These are phyloP conservation scores for Rhodocollybia butyracea DNA, from an alignment of 768 basidiomycete genomes.

Conservation along the genomic window DNA sequence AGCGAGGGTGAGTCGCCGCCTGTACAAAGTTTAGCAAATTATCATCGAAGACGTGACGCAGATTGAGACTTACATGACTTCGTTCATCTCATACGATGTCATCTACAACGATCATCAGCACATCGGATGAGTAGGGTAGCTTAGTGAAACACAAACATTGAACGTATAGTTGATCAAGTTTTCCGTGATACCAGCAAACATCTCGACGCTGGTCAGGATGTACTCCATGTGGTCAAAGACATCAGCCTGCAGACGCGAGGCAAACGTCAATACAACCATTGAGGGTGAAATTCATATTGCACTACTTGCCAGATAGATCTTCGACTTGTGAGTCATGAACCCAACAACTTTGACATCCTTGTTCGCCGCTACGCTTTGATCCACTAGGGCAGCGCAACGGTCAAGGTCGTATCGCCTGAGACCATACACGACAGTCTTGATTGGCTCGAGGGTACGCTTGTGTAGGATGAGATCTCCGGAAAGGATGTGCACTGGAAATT, in stretches of 20 bases:
- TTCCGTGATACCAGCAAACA: slow-evolving; percentile 68
- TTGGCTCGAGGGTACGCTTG: slow-evolving; percentile 67
- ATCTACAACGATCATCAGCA: slow-evolving; percentile 37
- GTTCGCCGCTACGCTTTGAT: slow-evolving; percentile 20
- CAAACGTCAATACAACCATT: not conserved
- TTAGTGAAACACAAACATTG: slow-evolving; percentile 45
- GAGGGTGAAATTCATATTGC: not conserved
- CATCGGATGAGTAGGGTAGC: not conserved
- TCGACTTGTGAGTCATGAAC: slow-evolving; percentile 65
- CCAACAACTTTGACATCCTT: slow-evolving; percentile 36
- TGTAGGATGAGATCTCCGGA: slow-evolving; percentile 70
- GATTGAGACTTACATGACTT: slow-evolving; percentile 56
- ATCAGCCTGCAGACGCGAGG: slow-evolving; percentile 47
- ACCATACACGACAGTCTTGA: slow-evolving; percentile 63
- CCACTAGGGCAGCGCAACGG: slow-evolving; percentile 48
- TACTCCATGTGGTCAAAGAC: slow-evolving; percentile 78
- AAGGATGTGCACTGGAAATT: slow-evolving; percentile 58
- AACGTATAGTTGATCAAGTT: slow-evolving; percentile 74
- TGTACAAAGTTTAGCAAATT: slow-evolving; percentile 17
- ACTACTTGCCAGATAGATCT: slow-evolving; percentile 57
- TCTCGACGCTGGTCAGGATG: slow-evolving; percentile 64
- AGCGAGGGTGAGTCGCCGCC: slow-evolving; percentile 63
- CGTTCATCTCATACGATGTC: slow-evolving; percentile 73
- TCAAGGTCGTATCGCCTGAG: slow-evolving; percentile 64
- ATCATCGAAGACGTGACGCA: not conserved